Conservation (phyloP, 2,329 filamentous ascomycete genomes). For the Botryotinia globosa region DNA sequence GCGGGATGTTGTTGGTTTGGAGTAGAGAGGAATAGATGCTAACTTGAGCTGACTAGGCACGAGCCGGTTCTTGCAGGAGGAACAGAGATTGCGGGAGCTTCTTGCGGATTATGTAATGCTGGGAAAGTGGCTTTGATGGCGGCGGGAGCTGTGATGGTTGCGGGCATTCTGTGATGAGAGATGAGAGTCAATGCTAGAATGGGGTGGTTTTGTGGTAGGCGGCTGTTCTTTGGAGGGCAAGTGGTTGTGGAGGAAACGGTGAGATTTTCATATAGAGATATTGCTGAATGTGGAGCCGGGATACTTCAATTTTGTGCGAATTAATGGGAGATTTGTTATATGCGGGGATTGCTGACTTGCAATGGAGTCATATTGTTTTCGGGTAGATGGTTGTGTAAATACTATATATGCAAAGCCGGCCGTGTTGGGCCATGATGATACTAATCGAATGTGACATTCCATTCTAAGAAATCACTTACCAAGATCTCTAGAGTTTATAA, state of each 20-base stretch:
- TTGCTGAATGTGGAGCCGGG: neutral
- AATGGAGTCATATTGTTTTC: neutral
- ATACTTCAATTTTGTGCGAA: neutral
- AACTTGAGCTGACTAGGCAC: slow-evolving; percentile 24
- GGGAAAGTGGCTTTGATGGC: slow-evolving; percentile 11
- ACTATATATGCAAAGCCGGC: neutral
- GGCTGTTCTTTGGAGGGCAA: neutral
- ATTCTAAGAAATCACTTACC: neutral
- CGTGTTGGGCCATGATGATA: neutral
- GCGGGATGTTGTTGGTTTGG: neutral
- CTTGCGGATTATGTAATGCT: slow-evolving; percentile 12
- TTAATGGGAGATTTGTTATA: neutral
- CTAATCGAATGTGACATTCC: neutral
- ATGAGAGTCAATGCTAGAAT: neutral
- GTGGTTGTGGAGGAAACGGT: too few relatives aligned
- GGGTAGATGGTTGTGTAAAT: neutral
- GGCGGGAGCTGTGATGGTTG: slow-evolving; percentile 21
- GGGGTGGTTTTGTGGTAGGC: neutral
- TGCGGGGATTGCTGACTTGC: neutral
- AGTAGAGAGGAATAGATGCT: neutral
- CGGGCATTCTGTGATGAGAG: slow-evolving; percentile 17
- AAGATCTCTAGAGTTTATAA: neutral
- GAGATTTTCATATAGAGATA: too few relatives aligned
- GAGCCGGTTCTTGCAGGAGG: slow-evolving; percentile 35
- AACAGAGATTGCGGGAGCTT: slow-evolving; percentile 31